Evolutionary conservation across 805 yeast species (phyloP), one percentile per base, ranked within the genome.

Genomic region (Candida quercuum): DNA sequence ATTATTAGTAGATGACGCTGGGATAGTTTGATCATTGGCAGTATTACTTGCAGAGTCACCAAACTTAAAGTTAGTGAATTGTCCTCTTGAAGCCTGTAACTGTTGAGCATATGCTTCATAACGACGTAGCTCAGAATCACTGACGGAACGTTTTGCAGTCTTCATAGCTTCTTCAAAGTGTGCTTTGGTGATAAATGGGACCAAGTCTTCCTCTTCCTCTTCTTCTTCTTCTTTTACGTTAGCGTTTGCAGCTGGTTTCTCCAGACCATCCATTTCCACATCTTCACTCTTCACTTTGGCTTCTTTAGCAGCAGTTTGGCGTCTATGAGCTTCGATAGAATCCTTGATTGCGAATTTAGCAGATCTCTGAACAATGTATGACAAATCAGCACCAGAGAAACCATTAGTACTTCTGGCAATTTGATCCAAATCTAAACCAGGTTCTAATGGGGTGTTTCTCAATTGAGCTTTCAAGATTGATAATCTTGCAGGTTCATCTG

Each of bases 151-250:
- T 66, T 88, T 84, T 37, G 99, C 99, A 2, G 98, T 88, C 80
- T 91, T 89, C 99, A 93, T 93, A 33, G 99, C 99, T 72, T 93
- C 98, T 66, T 93, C 96, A 55, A 93, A 88, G 63, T 93, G 99
- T 36, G 81, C 82, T 59, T 83, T 85, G 22, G 96, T 86, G 56
- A 93, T 91, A 63, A 65, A 93, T 56, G 99, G 99, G 51, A 93
- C 99, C 22, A 95, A 87, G 61, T 93, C 99, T 58, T 80, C 88
- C 54, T 78, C 86, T 63, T 77, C 86, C 43, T 74, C 86, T 49
- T 66, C 60, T 56, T 66, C 63, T 27, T 59, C n/a, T n/a, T n/a
- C n/a, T n/a, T n/a, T n/a, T n/a, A n/a, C n/a, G n/a, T n/a, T n/a
- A n/a, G n/a, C 66, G 29, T 57, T 48, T 14, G 21, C 41, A 14